Conservation (phyloP, 1,284 basidiomycete genomes). For the Sanghuangporus sanghuang region DNA sequence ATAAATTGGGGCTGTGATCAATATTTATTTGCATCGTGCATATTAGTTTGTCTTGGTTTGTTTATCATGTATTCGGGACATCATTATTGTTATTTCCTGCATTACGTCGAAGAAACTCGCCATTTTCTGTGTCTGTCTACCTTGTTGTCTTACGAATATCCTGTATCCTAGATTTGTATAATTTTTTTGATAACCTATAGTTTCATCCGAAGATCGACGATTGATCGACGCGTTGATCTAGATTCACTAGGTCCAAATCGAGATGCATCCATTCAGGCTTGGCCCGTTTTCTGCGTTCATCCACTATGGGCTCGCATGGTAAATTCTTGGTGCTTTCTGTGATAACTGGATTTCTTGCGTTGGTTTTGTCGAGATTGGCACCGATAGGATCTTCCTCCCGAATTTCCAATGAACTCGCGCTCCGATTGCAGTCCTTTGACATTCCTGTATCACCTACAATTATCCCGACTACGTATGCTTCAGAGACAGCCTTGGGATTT, state of each 20-base stretch:
- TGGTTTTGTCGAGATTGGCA: not conserved
- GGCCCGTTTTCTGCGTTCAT: not conserved
- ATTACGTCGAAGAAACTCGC: not conserved
- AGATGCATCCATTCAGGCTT: not conserved
- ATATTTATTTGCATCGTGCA: not conserved
- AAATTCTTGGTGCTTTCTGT: not conserved
- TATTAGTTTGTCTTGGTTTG: not conserved
- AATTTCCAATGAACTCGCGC: conserved; percentile 4
- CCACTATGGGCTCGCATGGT: not conserved
- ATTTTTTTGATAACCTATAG: not conserved
- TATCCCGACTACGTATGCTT: not conserved
- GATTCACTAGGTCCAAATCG: no score
- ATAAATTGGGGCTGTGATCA: conserved; percentile 36
- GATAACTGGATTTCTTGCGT: not conserved
- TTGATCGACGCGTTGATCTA: not conserved
- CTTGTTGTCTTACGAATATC: not conserved
- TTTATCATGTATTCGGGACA: not conserved
- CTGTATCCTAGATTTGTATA: not conserved
- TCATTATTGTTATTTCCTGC: not conserved
- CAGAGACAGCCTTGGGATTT: not conserved
- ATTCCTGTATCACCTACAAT: not conserved
- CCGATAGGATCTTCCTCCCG: not conserved
- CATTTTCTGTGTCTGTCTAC: not conserved
- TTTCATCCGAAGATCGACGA: not conserved
- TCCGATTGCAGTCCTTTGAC: not conserved